phyloP scores from a whole-genome alignment of 2,329 filamentous ascomycete species.

The Paracoccidioides lutzii region DNA sequence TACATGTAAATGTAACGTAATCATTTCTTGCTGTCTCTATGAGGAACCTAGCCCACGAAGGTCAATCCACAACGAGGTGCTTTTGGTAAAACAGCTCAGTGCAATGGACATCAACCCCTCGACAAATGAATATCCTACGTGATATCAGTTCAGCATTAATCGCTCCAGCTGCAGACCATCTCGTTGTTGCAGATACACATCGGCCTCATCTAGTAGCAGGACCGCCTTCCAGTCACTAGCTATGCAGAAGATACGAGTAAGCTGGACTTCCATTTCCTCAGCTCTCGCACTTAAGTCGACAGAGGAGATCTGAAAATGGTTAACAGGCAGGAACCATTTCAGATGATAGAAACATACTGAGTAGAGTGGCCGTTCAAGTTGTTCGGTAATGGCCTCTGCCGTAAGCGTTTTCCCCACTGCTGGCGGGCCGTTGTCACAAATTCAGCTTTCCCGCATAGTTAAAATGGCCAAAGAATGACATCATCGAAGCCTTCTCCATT shows the following conservation, averaged over 20 bases:
- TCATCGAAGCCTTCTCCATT: too few species aligned
- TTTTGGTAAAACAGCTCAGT: conserved; percentile 39
- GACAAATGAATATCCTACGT: conserved; percentile 31
- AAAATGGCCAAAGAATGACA: too few species aligned
- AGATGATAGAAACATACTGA: too few species aligned
- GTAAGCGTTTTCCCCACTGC: too few species aligned
- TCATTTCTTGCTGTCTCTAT: conserved; percentile 30
- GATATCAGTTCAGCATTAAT: not conserved
- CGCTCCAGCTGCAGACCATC: not conserved
- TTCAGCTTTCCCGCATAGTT: too few species aligned
- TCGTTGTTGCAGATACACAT: conserved; percentile 6
- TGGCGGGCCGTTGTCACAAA: too few species aligned
- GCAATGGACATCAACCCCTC: conserved; percentile 39
- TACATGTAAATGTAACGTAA: conserved; percentile 30
- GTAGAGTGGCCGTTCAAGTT: too few species aligned
- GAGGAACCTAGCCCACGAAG: conserved; percentile 35
- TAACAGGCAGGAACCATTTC: not conserved
- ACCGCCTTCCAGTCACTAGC: conserved; percentile 6
- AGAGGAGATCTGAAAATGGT: not conserved
- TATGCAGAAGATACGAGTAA: conserved; percentile 4
- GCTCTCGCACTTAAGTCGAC: not conserved
- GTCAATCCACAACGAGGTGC: conserved; percentile 37
- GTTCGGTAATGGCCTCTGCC: too few species aligned
- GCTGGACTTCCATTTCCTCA: conserved; percentile 3
- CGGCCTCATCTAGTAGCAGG: conserved; percentile 7